Conservation (phyloP, 176 grass and related monocot species). For the Paspalum vaginatum region DNA sequence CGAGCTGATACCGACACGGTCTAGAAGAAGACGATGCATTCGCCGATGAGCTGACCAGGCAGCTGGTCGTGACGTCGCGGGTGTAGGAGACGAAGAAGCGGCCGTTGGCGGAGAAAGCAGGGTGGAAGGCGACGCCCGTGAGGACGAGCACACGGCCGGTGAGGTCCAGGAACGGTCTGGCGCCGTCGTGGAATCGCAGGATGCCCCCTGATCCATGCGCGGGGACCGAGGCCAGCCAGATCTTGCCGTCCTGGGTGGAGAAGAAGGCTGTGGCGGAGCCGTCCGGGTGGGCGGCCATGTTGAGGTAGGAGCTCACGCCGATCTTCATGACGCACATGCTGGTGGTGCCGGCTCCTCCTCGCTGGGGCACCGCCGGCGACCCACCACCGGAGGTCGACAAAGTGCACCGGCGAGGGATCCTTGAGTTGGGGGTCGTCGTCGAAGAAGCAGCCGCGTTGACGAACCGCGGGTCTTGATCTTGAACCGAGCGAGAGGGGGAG, state of each 20-base stretch:
- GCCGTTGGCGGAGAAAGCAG: slow-evolving; percentile 28
- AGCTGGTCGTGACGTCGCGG: neutral
- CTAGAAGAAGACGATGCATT: no score
- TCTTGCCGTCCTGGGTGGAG: slow-evolving; percentile 22
- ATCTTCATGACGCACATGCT: slow-evolving; percentile 31
- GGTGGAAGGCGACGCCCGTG: slow-evolving; percentile 14
- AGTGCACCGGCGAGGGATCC: no score
- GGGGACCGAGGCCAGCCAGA: slow-evolving; percentile 29
- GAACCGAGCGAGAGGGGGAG: no score
- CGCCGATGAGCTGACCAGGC: no score
- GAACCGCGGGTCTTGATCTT: no score
- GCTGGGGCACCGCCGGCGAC: no score
- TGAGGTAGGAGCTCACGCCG: neutral
- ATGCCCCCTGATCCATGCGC: slow-evolving; percentile 8
- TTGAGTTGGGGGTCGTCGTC: no score
- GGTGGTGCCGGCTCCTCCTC: no score
- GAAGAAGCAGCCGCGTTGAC: no score
- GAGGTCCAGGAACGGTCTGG: slow-evolving; percentile 24
- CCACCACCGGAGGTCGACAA: no score
- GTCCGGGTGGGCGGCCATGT: slow-evolving; percentile 31
- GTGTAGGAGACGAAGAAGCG: slow-evolving; percentile 37
- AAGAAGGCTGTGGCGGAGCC: slow-evolving; percentile 36
- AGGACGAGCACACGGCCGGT: slow-evolving; percentile 31
- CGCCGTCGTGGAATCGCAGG: slow-evolving; percentile 17
- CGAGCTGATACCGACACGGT: no score